A percentile compares a stretch with the other conserved stretches of the same genome.
Conservation (phyloP, 1,284 basidiomycete species). For the Pseudomicrostroma phylloplanum region DNA sequence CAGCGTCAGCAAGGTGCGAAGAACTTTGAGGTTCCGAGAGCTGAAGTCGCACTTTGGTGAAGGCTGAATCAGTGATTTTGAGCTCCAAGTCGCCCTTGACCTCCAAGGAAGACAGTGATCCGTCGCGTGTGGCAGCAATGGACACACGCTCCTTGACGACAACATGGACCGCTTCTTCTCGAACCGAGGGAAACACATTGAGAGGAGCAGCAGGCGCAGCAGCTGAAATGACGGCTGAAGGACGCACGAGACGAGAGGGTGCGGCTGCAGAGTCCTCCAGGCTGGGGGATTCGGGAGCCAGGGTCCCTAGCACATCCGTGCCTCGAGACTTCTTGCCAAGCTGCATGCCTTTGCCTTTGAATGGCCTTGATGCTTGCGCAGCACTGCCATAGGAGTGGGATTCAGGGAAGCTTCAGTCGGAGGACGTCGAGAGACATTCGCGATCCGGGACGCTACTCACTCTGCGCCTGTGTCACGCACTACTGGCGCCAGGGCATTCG, state of each 20-base stretch:
- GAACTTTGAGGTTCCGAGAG: constrained; percentile 53
- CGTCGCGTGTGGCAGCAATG: constrained; percentile 76
- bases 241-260: constrained; percentile 54
- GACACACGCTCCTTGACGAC: constrained; percentile 77
- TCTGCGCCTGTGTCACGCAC: constrained; percentile 15
- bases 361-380: constrained; percentile 58
- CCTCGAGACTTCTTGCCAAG: constrained; percentile 89
- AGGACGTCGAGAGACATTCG: neutral
- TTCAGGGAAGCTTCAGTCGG: constrained; percentile 9
- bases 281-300: constrained; percentile 57
- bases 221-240: constrained; percentile 52
- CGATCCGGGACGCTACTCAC: neutral
- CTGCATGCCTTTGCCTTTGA: constrained; percentile 96
- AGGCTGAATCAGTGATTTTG: constrained; percentile 67
- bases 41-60: constrained; percentile 69
- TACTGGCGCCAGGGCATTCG: constrained; percentile 34
- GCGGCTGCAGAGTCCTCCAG: constrained; percentile 52
- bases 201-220: constrained; percentile 51
- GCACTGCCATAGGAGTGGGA: constrained; percentile 10
- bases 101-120: constrained; percentile 80
- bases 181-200: constrained; percentile 63
- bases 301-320: constrained; percentile 75
- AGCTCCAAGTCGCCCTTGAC: constrained; percentile 91
- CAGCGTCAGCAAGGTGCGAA: constrained; percentile 15
- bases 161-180: constrained; percentile 75